Percentiles rank a stretch among this genome's conserved stretches.
These are phyloP conservation scores for Raddia distichophylla DNA, from an alignment of 176 grass and related monocot genomes.

Conservation along the genomic window DNA sequence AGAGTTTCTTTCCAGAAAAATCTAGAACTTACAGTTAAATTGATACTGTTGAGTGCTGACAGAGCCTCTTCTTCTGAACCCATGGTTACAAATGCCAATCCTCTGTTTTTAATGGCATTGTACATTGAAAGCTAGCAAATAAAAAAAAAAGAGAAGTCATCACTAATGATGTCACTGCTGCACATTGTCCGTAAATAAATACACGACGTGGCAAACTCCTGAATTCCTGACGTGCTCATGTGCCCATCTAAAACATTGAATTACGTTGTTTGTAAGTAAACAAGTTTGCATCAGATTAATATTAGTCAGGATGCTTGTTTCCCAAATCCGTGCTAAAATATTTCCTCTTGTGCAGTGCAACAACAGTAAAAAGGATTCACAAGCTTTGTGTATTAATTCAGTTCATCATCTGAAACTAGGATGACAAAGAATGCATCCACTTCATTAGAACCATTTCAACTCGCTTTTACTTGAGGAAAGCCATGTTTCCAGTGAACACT, in stretches of 20 bases:
- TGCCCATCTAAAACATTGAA: slow-evolving; percentile 8
- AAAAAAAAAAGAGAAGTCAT: slow-evolving; percentile 41
- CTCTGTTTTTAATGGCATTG: slow-evolving; percentile 79
- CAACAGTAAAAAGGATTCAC: not conserved
- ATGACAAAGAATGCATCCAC: not conserved
- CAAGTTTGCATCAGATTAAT: slow-evolving; percentile 4
- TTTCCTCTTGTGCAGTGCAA: not conserved
- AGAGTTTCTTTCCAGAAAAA: not conserved
- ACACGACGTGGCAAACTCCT: not conserved
- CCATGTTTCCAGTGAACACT: not conserved
- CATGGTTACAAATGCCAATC: slow-evolving; percentile 94
- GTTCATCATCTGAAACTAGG: slow-evolving; percentile 14
- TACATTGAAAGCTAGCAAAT: slow-evolving; percentile 84
- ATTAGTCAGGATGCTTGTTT: not conserved
- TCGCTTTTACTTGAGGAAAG: not conserved
- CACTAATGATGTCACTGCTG: not conserved
- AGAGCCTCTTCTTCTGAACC: slow-evolving; percentile 79
- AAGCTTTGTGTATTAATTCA: slow-evolving; percentile 4
- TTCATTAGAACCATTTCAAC: not conserved
- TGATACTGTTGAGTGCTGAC: slow-evolving; percentile 60
- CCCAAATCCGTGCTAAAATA: not conserved
- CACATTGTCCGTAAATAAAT: not conserved
- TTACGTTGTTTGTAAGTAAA: not conserved
- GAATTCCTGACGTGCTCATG: not conserved
- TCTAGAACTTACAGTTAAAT: slow-evolving; percentile 68